These are phyloP conservation scores for Fusarium pseudoanthophilum DNA, from an alignment of 2,329 filamentous ascomycete species.

Conservation along the genomic window DNA sequence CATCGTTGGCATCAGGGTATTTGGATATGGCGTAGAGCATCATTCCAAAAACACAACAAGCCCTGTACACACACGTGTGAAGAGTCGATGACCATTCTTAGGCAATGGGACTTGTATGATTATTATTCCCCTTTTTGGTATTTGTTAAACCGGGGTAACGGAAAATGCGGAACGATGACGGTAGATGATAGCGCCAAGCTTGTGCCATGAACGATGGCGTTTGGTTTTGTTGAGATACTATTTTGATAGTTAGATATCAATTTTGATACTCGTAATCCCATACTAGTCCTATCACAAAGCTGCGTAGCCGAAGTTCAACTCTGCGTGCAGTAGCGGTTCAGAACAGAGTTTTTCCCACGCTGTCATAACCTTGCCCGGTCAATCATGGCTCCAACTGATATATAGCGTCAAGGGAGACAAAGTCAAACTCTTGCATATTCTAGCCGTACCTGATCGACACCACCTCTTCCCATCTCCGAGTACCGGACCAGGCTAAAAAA, in stretches of 20 bases:
- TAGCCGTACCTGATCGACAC: slow-evolving; percentile 31
- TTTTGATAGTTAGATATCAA: not conserved
- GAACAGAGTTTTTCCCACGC: slow-evolving; percentile 17
- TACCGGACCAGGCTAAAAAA: slow-evolving; percentile 16
- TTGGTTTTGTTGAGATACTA: slow-evolving; percentile 20
- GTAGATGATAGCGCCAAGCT: not conserved
- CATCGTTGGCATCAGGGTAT: slow-evolving; percentile 51
- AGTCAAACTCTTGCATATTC: slow-evolving; percentile 22
- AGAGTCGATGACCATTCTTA: not conserved
- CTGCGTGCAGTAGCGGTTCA: not conserved
- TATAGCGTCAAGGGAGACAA: not conserved
- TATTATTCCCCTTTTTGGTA: slow-evolving; percentile 23
- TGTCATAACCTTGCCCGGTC: slow-evolving; percentile 14
- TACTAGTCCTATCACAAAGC: not conserved
- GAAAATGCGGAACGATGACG: slow-evolving; percentile 18
- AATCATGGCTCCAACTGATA: slow-evolving; percentile 8
- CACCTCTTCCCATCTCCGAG: slow-evolving; percentile 10
- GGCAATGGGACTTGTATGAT: slow-evolving; percentile 17
- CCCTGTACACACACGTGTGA: not conserved
- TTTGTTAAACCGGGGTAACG: slow-evolving; percentile 5
- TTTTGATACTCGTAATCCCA: not conserved
- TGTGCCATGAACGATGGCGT: slow-evolving; percentile 20
- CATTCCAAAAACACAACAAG: not conserved
- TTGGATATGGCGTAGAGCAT: slow-evolving; percentile 46
- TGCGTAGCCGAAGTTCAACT: not conserved